A percentile compares a stretch with the other conserved stretches of the same genome.
phyloP scores from a whole-genome alignment of 306 rosid species.

The barrel medic (Medicago truncatula) region DNA sequence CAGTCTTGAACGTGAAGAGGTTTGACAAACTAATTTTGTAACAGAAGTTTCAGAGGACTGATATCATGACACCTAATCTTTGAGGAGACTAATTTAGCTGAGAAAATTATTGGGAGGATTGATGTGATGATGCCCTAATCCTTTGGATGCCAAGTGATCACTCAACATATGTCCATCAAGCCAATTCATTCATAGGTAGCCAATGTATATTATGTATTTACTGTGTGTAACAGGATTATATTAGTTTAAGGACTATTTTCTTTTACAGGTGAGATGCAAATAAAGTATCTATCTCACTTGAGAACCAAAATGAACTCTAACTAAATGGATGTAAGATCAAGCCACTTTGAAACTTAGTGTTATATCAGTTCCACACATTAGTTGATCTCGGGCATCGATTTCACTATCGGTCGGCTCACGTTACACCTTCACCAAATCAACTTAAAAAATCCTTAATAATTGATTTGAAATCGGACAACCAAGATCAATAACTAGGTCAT shows the following conservation, averaged over 20 bases:
- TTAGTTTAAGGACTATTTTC: background rate
- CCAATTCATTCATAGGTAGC: slow-evolving; percentile 4
- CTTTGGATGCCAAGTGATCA: background rate
- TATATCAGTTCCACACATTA: background rate
- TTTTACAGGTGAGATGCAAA: slow-evolving; percentile 4
- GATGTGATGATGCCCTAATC: background rate
- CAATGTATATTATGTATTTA: background rate
- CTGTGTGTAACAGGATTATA: background rate
- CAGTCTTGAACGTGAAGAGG: background rate
- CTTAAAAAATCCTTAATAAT: background rate
- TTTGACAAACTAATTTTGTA: background rate
- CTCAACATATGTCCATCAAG: slow-evolving; percentile 22
- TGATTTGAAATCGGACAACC: too few relatives aligned
- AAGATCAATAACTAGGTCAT: background rate
- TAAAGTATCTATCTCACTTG: slow-evolving; percentile 9
- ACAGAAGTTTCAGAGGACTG: background rate
- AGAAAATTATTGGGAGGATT: background rate
- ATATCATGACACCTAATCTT: background rate
- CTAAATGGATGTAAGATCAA: slow-evolving; percentile 18
- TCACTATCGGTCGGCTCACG: background rate
- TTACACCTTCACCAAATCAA: background rate
- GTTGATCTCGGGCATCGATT: background rate
- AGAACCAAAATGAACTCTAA: slow-evolving; percentile 20
- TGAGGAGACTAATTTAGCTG: background rate
- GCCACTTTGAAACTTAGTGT: background rate